These are phyloP conservation scores for Apium graveolens DNA, from an alignment of 129 eudicot genomes.

Conservation along the genomic window DNA sequence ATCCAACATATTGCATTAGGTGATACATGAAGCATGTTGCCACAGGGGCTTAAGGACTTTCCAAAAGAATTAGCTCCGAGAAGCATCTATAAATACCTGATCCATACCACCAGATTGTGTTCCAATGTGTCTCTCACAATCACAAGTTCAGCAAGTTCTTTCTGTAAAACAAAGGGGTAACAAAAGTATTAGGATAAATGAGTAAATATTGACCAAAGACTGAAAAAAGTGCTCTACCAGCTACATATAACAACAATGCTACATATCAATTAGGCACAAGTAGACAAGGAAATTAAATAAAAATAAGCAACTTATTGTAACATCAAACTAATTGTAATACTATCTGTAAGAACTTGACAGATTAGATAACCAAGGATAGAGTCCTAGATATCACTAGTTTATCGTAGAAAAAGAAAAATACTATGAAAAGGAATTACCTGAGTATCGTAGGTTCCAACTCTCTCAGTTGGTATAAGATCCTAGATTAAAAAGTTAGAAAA, in stretches of 20 bases:
- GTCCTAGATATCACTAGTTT: background rate
- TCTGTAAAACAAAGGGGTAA: no score
- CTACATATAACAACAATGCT: no score
- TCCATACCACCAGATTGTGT: conserved; percentile 99
- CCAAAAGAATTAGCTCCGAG: background rate
- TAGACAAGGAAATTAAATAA: no score
- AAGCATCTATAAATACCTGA: conserved; percentile 43
- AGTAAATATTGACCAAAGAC: no score
- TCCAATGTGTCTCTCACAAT: conserved; percentile 95
- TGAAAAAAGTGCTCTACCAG: no score
- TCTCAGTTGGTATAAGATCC: conserved; percentile 89
- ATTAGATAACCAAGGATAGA: background rate
- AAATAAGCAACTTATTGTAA: background rate
- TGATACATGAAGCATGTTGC: background rate
- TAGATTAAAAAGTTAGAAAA: conserved; percentile 18
- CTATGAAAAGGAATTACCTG: conserved; percentile 42
- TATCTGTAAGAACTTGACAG: background rate
- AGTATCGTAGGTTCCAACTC: conserved; percentile 94
- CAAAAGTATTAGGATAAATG: no score
- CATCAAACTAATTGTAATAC: background rate
- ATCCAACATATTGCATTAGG: background rate
- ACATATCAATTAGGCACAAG: no score
- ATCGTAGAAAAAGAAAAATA: background rate
- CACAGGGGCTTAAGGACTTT: background rate
- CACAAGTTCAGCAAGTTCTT: conserved; percentile 90